Evolutionary conservation across 1,139 yeast genomes (phyloP), one percentile per base, ranked within the genome.

Genomic region (Lodderomyces parapsilosis): DNA sequence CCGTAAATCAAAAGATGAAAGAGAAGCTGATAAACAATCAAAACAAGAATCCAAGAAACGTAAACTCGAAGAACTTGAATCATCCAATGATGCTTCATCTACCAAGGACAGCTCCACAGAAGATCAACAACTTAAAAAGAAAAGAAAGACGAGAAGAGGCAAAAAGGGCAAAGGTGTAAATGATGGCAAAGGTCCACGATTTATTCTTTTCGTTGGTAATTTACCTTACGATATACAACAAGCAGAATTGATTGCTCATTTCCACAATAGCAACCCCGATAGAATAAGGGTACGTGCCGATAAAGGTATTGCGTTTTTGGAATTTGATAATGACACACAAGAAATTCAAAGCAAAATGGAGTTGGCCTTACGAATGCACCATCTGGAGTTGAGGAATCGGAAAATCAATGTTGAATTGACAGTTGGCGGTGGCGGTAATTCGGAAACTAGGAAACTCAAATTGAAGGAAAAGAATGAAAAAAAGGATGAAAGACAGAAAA

Each of bases 361-460:
- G 55, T 74, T 80, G 43, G 96, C 96, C 0, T 72, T 91, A 53
- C 74, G 84, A 50, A 76, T 87, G 74, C 96, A 93, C 63, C 96
- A 88, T 62, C 74, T 91, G 4, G 58, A 70, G 13, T 62, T 91
- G 47, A 75, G 80, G 48, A 74, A 78, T 43, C 75, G 96, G 51
- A 86, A 82, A 60, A 89, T 93, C 57, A 93, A 93, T 58, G 98
- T 93, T 27, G 99, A 93, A 64, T 75, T 93, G 56, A 93, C 98
- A 1, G 99, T 89, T 39, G 99, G 99, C 42, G 99, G 99, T 38
- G 99, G 99, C 36, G 99, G 99, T 41, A 91, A 91, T 62, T 83
- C 95, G 6, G 74, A 76, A 44, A 74, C 70, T 32, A 74, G 99
- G 53, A 59, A 80, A 45, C 76, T 77, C 39, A 93, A 93, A 66